Evolutionary conservation across 305 asterid genomes (phyloP), one percentile per base, ranked within the genome.

Genomic region (Solanum aculeatissimum): DNA sequence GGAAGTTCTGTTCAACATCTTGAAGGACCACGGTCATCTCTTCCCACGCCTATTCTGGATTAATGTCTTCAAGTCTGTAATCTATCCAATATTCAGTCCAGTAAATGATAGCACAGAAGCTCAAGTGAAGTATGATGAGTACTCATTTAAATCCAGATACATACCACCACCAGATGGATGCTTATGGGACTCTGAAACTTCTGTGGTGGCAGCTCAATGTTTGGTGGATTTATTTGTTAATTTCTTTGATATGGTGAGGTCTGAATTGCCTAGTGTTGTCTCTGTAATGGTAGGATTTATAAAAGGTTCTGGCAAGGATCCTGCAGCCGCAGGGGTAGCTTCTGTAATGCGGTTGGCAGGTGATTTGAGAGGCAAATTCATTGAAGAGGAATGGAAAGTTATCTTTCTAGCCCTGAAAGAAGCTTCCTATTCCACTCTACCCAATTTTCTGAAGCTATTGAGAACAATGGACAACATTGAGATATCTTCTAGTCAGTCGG

Each of bases 21-120:
- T 97, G 88, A 94, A 94, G 89, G 98, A 97, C 92, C 98, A 97
- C 82, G 98, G 99, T 55, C 94, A 92, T 84, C 95, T 95, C 86
- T 97, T 95, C 87, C 89, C 98, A 19, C 90, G 85, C 81, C 81
- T 90, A 55, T 94, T 97, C 86, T 97, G 99, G 99, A 88, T 70
- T 65, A 90, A 82, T 85, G 89, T 97, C 87, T 97, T 93, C 90
- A 88, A 85, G 82, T 90, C 93, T 82, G 95, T 91, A 38, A 89
- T 97, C 85, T 93, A 90, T 88, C 98, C 99, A 74, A 91, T 95
- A 86, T 94, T 97, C 88, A 89, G 87, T 85, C 88, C 92, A 87
- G 85, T 87, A 47, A 83, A 57, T 85, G 97, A 92, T 86, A 88
- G 86, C 78, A 88, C 92, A 86, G 95, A 91, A 85, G 84, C 90